Percentiles rank a stretch among this genome's conserved stretches.
These are phyloP conservation scores for Podospora anserina DNA, from an alignment of 495 filamentous ascomycete genomes.

Conservation along the genomic window DNA sequence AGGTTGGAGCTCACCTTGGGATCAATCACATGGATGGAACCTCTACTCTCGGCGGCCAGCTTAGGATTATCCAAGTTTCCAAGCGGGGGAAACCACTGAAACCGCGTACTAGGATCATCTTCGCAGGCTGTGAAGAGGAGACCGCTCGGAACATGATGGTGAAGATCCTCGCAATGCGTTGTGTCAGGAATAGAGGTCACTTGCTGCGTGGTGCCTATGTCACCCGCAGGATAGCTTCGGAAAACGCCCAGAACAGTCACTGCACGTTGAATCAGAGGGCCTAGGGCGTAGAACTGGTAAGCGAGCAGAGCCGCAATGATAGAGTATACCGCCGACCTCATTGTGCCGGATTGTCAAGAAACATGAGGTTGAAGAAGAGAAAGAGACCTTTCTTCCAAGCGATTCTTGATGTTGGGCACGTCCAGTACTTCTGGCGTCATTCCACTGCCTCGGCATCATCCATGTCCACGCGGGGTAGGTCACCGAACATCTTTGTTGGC, in stretches of 20 bases:
- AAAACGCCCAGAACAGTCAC: slow-evolving; percentile 27
- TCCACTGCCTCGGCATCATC: background rate
- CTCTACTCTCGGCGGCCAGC: slow-evolving; percentile 30
- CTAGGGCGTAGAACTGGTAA: slow-evolving; percentile 19
- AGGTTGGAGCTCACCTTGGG: slow-evolving; percentile 39
- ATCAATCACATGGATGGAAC: slow-evolving; percentile 55
- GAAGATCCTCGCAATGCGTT: slow-evolving; percentile 57
- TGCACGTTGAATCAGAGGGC: slow-evolving; percentile 11
- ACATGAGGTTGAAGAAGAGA: background rate
- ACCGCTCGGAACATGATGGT: slow-evolving; percentile 50
- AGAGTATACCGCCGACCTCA: slow-evolving; percentile 22
- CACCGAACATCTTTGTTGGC: background rate
- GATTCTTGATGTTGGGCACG: background rate
- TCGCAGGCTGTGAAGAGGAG: slow-evolving; percentile 58
- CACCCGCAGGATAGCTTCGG: slow-evolving; percentile 22
- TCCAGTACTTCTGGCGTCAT: background rate
- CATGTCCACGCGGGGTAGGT: background rate
- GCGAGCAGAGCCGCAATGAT: slow-evolving; percentile 23
- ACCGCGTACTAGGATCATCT: slow-evolving; percentile 42
- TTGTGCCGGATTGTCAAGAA: slow-evolving; percentile 2
- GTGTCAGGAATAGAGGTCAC: slow-evolving; percentile 49
- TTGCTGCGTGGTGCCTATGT: slow-evolving; percentile 14
- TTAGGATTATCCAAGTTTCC: slow-evolving; percentile 39
- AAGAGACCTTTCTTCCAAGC: background rate
- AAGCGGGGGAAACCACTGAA: slow-evolving; percentile 57